Evolutionary conservation across 228 moss, liverwort and hornwort species (phyloP).

Genomic region (Sphagnum fallax): DNA sequence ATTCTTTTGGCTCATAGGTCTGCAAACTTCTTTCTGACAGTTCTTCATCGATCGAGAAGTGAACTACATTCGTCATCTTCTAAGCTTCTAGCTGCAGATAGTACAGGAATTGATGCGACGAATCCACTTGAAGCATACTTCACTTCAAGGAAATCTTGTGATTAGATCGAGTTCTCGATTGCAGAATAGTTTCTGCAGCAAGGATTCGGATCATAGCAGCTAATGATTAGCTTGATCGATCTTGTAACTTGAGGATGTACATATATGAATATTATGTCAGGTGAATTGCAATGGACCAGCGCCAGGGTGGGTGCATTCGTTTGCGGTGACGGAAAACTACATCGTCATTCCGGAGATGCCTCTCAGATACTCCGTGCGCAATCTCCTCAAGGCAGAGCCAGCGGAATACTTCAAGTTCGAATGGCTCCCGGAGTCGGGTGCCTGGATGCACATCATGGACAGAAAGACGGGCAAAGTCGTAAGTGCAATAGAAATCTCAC

Average conservation of each 20-base stretch:
- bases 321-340: constrained; percentile 34
- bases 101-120: no score
- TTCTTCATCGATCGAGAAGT: no score
- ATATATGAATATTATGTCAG: constrained; percentile 1
- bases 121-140: no score
- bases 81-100: no score
- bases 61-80: no score
- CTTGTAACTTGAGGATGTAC: neutral
- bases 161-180: no score
- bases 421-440: constrained; percentile 24
- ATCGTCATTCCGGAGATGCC: constrained; percentile 30
- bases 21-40: no score
- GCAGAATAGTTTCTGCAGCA: no score
- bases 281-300: constrained; percentile 27
- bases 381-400: constrained; percentile 26
- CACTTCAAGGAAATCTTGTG: no score
- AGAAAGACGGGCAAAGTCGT: constrained; percentile 22
- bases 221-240: no score
- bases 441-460: constrained; percentile 29
- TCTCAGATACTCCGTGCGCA: constrained; percentile 23
- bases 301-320: constrained; percentile 38
- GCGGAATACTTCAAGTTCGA: constrained; percentile 34
- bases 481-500: neutral
- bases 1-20: neutral
- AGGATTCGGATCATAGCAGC: no score